Evolutionary conservation across 768 basidiomycete species (phyloP), one percentile per base, ranked within the genome.

Genomic region (Agaricus subrufescens): DNA sequence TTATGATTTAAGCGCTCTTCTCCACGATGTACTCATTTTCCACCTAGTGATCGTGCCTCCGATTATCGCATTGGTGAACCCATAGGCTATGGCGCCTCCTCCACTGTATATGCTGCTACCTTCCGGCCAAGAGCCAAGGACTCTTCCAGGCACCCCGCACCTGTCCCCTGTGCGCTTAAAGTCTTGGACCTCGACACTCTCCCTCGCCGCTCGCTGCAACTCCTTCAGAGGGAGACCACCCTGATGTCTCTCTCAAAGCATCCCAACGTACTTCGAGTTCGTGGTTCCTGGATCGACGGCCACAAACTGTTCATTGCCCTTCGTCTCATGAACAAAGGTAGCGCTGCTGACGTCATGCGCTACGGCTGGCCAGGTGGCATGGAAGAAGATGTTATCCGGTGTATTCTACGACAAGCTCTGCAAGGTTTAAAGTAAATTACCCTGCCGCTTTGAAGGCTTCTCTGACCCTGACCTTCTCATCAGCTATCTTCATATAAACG

Each of bases 221-320:
- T 91, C 25, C 77, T 93, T 15, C 86, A 86, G 62, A 79, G 90
- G 49, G 93, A 96, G 71, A 94, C 94, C 0, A 89, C 90, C 47
- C 78, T 95, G 37, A 95, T 95, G 93, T 92, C 91, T 1, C 79
- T 95, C 4, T 89, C 85, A 10, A 95, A 95, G 63, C 93, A 94
- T 58, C 91, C 91, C n/a, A 93, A 95, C 61, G 92, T 95, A 19
- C 77, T 95, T 11, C 89, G 93, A 55, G 93, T 96, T 3, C 86
- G 93, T 61, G 93, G 93, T 15, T 87, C 86, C 14, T 96, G 94
- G 94, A 80, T 90, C 64, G 78, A 84, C 4, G 92, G 89, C 42
- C 87, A 89, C 69, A 89, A 87, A 64, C 78, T 96, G 6, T 82
- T 84, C 66, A 95, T 96, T 58, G 93, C 93, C 7, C 73, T 93